Evolutionary conservation across 768 basidiomycete genomes (phyloP).

Genomic region (Lentinula aciculospora): DNA sequence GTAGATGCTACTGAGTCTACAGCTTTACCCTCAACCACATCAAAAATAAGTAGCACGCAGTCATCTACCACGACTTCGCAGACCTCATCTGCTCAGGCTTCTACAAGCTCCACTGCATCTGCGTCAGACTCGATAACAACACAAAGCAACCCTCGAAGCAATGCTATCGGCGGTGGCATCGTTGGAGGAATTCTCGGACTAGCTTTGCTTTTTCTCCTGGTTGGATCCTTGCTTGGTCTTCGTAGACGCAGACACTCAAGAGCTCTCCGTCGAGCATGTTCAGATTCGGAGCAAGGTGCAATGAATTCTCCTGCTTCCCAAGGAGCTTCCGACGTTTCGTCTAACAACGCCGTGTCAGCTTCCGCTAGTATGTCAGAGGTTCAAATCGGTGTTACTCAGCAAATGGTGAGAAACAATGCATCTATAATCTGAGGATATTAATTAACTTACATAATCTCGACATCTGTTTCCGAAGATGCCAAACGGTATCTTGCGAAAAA

Average conservation of each 20-base stretch:
- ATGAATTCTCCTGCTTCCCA: neutral
- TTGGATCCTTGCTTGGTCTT: conserved; percentile 24
- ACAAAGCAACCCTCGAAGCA: conserved; percentile 12
- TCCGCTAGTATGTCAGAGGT: neutral
- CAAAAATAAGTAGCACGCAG: conserved; percentile 11
- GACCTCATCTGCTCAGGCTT: conserved; percentile 7
- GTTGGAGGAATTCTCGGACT: conserved; percentile 48
- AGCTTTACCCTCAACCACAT: conserved; percentile 20
- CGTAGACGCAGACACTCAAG: conserved; percentile 13
- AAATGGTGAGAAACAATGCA: neutral
- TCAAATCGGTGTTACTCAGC: neutral
- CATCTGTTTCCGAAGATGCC: no score
- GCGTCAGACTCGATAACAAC: conserved; percentile 11
- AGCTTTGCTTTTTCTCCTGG: conserved; percentile 31
- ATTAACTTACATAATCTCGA: no score
- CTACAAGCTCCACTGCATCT: conserved; percentile 3
- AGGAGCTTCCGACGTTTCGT: neutral
- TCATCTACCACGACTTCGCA: conserved; percentile 15
- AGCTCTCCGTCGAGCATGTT: conserved; percentile 14
- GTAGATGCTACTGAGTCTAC: conserved; percentile 39
- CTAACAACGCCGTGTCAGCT: neutral
- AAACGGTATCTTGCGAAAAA: neutral
- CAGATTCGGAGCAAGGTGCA: conserved; percentile 14
- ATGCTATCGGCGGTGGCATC: conserved; percentile 57
- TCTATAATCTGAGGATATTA: no score